A percentile compares a stretch with the other conserved stretches of the same genome.
Conservation (phyloP, 2,329 filamentous ascomycete species). For the Metarhizium humberi region DNA sequence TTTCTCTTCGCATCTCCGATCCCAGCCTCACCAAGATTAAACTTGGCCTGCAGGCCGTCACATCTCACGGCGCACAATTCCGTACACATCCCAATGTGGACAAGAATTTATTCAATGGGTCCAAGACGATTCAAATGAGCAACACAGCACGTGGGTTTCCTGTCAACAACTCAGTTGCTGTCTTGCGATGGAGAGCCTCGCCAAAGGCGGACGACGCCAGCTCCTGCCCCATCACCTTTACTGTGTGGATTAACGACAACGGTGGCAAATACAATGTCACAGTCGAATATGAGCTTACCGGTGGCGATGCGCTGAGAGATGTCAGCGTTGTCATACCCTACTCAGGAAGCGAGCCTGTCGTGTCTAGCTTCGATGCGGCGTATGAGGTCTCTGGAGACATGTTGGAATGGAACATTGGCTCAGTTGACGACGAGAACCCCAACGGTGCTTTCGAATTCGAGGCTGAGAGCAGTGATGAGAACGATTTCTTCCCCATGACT, state of each 20-base stretch:
- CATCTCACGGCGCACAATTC: slow-evolving; percentile 81
- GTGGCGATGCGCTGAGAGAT: slow-evolving; percentile 68
- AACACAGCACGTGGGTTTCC: slow-evolving; percentile 86
- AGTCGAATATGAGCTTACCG: slow-evolving; percentile 89
- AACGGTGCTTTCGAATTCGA: slow-evolving; percentile 94
- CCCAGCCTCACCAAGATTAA: slow-evolving; percentile 85
- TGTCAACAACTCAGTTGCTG: slow-evolving; percentile 84
- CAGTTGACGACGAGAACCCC: slow-evolving; percentile 71
- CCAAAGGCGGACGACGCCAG: slow-evolving; percentile 72
- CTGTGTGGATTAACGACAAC: slow-evolving; percentile 93
- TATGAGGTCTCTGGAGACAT: slow-evolving; percentile 92
- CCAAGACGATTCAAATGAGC: slow-evolving; percentile 80
- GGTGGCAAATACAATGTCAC: slow-evolving; percentile 80
- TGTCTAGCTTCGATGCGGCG: slow-evolving; percentile 87
- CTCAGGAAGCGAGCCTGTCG: slow-evolving; percentile 69
- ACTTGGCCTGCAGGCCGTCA: slow-evolving; percentile 65
- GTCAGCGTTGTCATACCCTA: slow-evolving; percentile 87
- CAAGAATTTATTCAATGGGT: slow-evolving; percentile 72
- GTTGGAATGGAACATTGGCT: slow-evolving; percentile 88
- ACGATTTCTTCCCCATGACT: slow-evolving; percentile 97
- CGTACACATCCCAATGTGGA: slow-evolving; percentile 96
- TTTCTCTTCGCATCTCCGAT: slow-evolving; percentile 85
- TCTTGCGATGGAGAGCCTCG: slow-evolving; percentile 83
- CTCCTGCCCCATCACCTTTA: slow-evolving; percentile 88
- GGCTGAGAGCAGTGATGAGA: slow-evolving; percentile 75